Base-by-base conservation (phyloP, 352 stramenopile species). In the Phytophthora sansomeana region DNA sequence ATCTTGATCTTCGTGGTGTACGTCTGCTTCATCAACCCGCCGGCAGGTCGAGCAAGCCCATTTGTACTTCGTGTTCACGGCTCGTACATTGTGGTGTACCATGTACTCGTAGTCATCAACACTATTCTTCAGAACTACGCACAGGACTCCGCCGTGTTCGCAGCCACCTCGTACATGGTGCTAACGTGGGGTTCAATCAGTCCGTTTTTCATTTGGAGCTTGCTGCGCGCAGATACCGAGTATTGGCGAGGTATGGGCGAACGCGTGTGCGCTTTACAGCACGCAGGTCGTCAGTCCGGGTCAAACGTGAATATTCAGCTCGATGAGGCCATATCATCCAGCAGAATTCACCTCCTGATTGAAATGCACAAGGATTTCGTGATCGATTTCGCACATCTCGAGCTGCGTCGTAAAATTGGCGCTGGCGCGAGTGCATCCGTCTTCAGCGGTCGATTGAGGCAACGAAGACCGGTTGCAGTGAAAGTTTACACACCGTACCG, bases 321-420 rank as follows among this genome's bases (percentile, higher is more conserved):
- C 21, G 51, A 76, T 28, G 76, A 88, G 33, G 46, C 19, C 10
- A 76, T 84, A 6, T 91, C 77, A n/a, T 78, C 82, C 0, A 71
- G 63, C 28, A 71, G 73, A 7, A 74, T 89, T 5, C 82, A 91
- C 19, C 24, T 67, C 11, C 74, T 91, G 53, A 89, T 91, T 19
- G 82, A 91, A 60, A 85, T 85, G 74, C 81, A 91, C 60, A 72
- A 72, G 41, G 82, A 89, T 32, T 86, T 82, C 56, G 57, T 91
- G 13, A 89, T 91, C 29, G 81, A 91, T 54, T 91, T 91, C 56
- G 81, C 83, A 0, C 72, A 89, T 62, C 48, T 90, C 1, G 59
- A 89, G 13, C 29, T 91, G 19, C 69, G 69, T n/a, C 46, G 62
- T 1, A 73, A 75, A 16, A 89, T 91, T 56, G 81, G 82, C 26